Evolutionary conservation across 352 stramenopile species (phyloP), one percentile per base, ranked within the genome.

Genomic region (Phytophthora cryptogea): DNA sequence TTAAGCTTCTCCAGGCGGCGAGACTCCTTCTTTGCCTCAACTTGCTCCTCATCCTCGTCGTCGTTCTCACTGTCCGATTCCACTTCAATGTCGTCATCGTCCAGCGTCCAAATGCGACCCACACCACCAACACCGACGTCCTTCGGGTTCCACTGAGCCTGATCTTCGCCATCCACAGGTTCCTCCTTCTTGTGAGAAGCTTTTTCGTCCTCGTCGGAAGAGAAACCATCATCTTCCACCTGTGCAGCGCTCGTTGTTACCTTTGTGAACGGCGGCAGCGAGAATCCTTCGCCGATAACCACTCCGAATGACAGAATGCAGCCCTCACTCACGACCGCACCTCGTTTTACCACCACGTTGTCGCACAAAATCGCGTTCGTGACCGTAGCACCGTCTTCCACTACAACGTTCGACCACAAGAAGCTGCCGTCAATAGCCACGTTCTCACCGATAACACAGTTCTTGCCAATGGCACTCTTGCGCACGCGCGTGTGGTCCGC

Each of bases 321-420:
- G 60, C 89, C 88, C 50, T 91, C 83, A 3, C 74, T 63, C 36
- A 97, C 74, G 0, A 80, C 68, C 2, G 88, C 86, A 2, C 86
- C 86, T 14, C 79, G 72, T 49, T 78, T 76, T 4, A 95, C 65
- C 13, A 94, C 67, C 26, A 92, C 89, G 41, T 86, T 83, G 62
- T 95, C 87, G 63, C 89, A 95, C 59, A 96, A 47, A 30, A 96
- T 96, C 4, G 87, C 76, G 53, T 87, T 82, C 30, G 78, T 86
- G 53, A 97, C 83, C 4, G 71, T 53, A 6, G 76, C 85, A 36
- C 81, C 73, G 53, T 96, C 89, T 50, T 94, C 88, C 33, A 97
- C 67, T 2, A 75, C 61, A 3, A 96, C 88, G 53, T 92, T 86
- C 7, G 78, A 78, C 89, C 89, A 96, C 39, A 97, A 63, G 46